Evolutionary conservation across 805 yeast species (phyloP), one percentile per base, ranked within the genome.

Genomic region (Saturnispora sekii): DNA sequence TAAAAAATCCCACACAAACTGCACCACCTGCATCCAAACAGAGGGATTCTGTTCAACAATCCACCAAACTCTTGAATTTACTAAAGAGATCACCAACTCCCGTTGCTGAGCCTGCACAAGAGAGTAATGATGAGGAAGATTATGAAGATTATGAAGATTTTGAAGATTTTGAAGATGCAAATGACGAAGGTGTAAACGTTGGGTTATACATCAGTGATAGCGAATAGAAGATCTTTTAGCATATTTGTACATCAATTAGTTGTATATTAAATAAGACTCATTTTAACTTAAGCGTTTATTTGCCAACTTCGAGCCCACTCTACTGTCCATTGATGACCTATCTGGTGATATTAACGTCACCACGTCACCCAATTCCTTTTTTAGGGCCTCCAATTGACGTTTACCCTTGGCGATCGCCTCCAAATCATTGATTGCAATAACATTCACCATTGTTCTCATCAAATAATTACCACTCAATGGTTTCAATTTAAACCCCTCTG

Each of bases 251-350:
- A 31, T 32, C 14, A 15, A 14, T 32, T 32, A 14, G 35, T 32
- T 32, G 16, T 14, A 32, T 32, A 32, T 32, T 14, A 32, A 32
- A 32, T 32, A 44, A 28, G 51, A 44, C 29, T 38, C 15, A 16
- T 40, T 4, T 12, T 21, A 21, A 21, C 2, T 21, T 21, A 21
- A 21, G 8, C 26, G 26, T 21, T 21, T 34, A 41, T 18, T 33
- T 26, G 38, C 14, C n/a, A 38, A 26, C 29, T 43, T 43, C n/a
- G 67, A 62, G 45, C 59, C 60, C 28, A 83, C 70, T 52, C 95
- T 72, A 1, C 89, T 77, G 59, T 88, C 96, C 87, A 88, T 85
- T 21, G 72, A 68, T 57, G 76, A 77, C 50, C 96, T 70, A 56
- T 85, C 93, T 5, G 95, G 95, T 30, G 84, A 74, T 15, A 69